Evolutionary conservation across 2,329 filamentous ascomycete genomes (phyloP).

Genomic region (Gyromitra esculenta): DNA sequence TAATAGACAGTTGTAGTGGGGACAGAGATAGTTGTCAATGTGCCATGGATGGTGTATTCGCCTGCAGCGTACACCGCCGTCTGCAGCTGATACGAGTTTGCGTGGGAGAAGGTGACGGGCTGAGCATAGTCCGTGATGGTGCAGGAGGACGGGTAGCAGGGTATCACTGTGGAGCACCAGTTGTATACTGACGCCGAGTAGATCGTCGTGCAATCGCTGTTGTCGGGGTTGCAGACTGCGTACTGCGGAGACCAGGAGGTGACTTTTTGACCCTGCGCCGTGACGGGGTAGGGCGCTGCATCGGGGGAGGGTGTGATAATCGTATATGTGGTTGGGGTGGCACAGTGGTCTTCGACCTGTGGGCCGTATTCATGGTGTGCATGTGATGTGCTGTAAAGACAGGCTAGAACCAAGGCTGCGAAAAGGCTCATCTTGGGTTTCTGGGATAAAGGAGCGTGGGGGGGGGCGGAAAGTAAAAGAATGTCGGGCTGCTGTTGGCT

Average conservation of each 20-base stretch:
- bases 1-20: conserved; percentile 3
- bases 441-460: conserved; percentile 30
- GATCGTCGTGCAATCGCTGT: conserved; percentile 45
- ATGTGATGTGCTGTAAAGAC: conserved; percentile 21
- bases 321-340: conserved; percentile 32
- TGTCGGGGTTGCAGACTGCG: conserved; percentile 46
- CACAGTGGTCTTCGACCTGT: background rate
- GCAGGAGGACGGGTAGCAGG: conserved; percentile 31
- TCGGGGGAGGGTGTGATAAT: conserved; percentile 42
- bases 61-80: background rate
- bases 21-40: background rate
- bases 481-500: conserved; percentile 3
- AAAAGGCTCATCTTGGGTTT: conserved; percentile 7
- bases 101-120: conserved; percentile 44
- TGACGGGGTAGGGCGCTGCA: conserved; percentile 28
- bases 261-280: conserved; percentile 29
- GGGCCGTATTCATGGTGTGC: background rate
- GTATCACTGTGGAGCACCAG: conserved; percentile 43
- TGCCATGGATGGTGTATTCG: conserved; percentile 6
- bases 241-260: conserved; percentile 42
- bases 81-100: conserved; percentile 24
- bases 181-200: conserved; percentile 31
- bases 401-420: conserved; percentile 11
- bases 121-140: conserved; percentile 42
- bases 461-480: conserved; percentile 1